Base-by-base conservation (phyloP, 495 filamentous ascomycete genomes). In the Xylaria longipes region DNA sequence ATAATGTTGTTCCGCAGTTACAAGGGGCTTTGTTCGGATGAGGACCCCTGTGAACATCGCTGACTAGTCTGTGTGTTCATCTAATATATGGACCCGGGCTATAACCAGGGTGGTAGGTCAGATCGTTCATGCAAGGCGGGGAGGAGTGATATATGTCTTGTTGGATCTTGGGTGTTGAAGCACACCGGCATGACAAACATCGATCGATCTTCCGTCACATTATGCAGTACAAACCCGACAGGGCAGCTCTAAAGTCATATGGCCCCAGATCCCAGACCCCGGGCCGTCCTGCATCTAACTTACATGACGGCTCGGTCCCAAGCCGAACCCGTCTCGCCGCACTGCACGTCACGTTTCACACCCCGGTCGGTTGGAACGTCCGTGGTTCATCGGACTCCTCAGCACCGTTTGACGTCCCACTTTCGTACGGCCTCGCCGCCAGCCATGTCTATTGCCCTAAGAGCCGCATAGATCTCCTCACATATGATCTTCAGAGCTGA, bases 251-350 rank as follows among this genome's bases (percentile, higher is more conserved):
- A 45, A 60, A 39, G 31, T 61, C 57, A 27, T 37, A 68, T 45
- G 54, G 31, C 29, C 67, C 37, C 6, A 61, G 67, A 60, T 61
- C 56, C 50, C 37, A 29, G 25, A 61, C 56, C 67, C 67, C 54
- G 46, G 67, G 41, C 25, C 67, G 67, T 45, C 67, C 67, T 41
- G 67, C 67, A 69, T 69, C 54, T 41, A 69, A 48, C 17, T 33
- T 69, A 57, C 67, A 69, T 60, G 67, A 61, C 67, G 67, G 67
- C 67, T 61, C 67, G 67, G 67, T 12, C 43, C 67, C 45, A 54
- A 31, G 46, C 68, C 68, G 68, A 63, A 33, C 68, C 68, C 60
- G 45, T 56, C 45, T 35, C 58, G 33, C 52, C 54, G 56, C 22
- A 60, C 35, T 43, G 60, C 31, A 56, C 45, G 43, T 70, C 60